phyloP scores from a whole-genome alignment of 78 protist genomes.

The Bigelowiella natans region DNA sequence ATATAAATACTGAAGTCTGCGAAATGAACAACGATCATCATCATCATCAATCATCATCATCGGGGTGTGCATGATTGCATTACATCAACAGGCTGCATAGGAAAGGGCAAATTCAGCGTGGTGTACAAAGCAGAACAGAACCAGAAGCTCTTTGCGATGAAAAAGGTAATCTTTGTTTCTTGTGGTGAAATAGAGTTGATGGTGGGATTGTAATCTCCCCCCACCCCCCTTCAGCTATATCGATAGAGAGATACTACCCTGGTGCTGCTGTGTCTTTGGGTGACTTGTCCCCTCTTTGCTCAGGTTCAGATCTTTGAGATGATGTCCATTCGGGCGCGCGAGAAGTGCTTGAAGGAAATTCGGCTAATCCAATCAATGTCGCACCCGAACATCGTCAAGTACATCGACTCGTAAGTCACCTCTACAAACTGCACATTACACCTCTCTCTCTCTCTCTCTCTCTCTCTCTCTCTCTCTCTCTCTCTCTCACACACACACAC shows the following conservation, averaged over 20 bases:
- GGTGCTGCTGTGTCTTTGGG: not conserved
- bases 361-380: not conserved
- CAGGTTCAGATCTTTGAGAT: slow-evolving; percentile 22
- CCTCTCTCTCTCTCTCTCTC: not conserved
- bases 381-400: slow-evolving; percentile 33
- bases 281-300: no score
- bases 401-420: slow-evolving; percentile 26
- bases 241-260: not conserved
- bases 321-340: slow-evolving; percentile 1
- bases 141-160: not conserved
- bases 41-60: no score
- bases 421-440: no score
- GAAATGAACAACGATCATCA: no score
- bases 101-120: not conserved
- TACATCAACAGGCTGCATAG: not conserved
- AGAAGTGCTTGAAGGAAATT: slow-evolving; percentile 32
- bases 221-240: not conserved
- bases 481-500: not conserved
- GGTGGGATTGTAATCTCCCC: not conserved
- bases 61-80: no score
- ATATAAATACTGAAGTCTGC: no score
- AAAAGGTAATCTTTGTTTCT: not conserved
- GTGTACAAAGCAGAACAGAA: not conserved
- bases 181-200: no score
- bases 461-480: not conserved